These are phyloP conservation scores for Aspergillus tamarii DNA, from an alignment of 2,329 filamentous ascomycete species.

Conservation along the genomic window DNA sequence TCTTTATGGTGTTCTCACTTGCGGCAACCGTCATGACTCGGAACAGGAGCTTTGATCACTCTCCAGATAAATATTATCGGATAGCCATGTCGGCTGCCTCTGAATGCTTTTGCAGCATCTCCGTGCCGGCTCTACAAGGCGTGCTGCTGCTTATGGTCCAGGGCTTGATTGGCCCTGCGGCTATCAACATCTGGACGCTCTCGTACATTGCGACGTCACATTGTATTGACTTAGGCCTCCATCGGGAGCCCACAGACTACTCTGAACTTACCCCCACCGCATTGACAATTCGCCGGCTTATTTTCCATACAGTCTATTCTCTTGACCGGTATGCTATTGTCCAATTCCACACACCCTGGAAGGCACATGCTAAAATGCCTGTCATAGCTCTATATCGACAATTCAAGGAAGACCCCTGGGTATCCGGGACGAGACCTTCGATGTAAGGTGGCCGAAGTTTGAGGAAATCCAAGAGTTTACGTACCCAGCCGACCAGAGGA, in stretches of 20 bases:
- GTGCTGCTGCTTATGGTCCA: slow-evolving; percentile 36
- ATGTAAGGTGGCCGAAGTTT: too few relatives aligned
- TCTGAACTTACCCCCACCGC: too few relatives aligned
- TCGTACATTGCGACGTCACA: slow-evolving; percentile 42
- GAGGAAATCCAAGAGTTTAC: too few relatives aligned
- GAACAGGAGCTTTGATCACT: slow-evolving; percentile 38
- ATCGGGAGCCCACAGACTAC: slow-evolving; percentile 14
- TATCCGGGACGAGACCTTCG: too few relatives aligned
- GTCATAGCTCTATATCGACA: too few relatives aligned
- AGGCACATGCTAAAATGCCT: too few relatives aligned
- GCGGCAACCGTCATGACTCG: slow-evolving; percentile 39
- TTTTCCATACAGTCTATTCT: too few relatives aligned
- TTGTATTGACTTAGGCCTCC: slow-evolving; percentile 43
- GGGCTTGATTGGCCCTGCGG: slow-evolving; percentile 38
- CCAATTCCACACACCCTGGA: too few relatives aligned
- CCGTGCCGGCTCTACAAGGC: slow-evolving; percentile 37
- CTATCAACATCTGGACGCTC: slow-evolving; percentile 43
- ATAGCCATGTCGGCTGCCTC: slow-evolving; percentile 35
- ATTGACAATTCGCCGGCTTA: too few relatives aligned
- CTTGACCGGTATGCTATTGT: too few relatives aligned
- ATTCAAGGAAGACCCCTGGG: slow-evolving; percentile 36
- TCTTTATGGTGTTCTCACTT: slow-evolving; percentile 43
- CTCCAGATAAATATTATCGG: slow-evolving; percentile 38
- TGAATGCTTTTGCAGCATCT: slow-evolving; percentile 39
- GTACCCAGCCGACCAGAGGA: too few relatives aligned